phyloP scores from a whole-genome alignment of 345 rosid genomes.

The Syzygium oleosum region DNA sequence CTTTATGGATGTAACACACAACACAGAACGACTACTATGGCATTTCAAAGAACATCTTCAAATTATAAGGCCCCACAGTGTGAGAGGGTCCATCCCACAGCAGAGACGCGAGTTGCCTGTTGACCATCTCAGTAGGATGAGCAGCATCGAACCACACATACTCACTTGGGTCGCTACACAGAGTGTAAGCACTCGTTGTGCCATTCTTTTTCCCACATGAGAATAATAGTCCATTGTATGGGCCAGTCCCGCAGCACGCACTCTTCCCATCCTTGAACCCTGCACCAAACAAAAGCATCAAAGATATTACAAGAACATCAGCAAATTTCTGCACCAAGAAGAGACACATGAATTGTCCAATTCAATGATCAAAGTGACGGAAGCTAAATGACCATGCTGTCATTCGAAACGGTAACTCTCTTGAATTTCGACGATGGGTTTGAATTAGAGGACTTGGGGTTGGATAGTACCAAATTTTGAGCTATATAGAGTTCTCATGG shows the following conservation, averaged over 20 bases:
- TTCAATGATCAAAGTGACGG: background rate
- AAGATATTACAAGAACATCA: background rate
- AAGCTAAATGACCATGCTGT: background rate
- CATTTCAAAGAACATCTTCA: background rate
- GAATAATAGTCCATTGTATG: background rate
- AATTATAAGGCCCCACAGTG: background rate
- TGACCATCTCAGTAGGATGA: slow-evolving; percentile 1
- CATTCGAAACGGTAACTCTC: background rate
- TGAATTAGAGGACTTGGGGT: background rate
- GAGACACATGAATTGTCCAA: background rate
- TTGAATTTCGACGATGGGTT: background rate
- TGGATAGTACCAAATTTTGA: background rate
- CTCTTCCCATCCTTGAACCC: background rate
- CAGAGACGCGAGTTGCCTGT: background rate
- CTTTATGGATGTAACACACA: background rate
- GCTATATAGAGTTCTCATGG: background rate
- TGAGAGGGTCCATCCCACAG: slow-evolving; percentile 1
- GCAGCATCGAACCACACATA: slow-evolving; percentile 6
- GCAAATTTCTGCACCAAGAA: background rate
- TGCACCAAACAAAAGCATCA: background rate
- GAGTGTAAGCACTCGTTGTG: background rate
- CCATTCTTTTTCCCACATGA: background rate
- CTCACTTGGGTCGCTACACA: background rate
- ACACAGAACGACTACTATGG: background rate
- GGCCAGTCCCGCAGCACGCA: background rate